phyloP scores from a whole-genome alignment of 306 rosid genomes.

The Trifolium pratense region DNA sequence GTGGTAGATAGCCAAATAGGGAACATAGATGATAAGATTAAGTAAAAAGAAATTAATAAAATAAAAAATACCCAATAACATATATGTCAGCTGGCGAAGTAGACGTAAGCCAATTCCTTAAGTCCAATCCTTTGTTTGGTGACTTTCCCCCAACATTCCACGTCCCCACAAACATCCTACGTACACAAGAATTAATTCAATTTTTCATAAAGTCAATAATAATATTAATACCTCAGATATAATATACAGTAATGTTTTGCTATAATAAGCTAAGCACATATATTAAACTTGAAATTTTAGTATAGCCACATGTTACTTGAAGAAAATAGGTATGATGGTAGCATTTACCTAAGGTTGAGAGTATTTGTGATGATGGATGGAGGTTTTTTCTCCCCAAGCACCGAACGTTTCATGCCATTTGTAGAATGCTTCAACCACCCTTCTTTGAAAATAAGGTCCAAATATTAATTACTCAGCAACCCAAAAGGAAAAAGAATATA shows the following conservation, averaged over 20 bases:
- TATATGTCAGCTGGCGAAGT: conserved; percentile 68
- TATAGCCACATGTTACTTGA: conserved; percentile 34
- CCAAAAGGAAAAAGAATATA: background rate
- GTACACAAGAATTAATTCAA: conserved; percentile 42
- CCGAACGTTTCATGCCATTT: conserved; percentile 27
- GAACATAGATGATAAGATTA: conserved; percentile 3
- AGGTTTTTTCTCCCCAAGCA: conserved; percentile 35
- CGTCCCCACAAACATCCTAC: conserved; percentile 89
- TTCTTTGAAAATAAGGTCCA: conserved; percentile 39
- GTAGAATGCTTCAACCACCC: conserved; percentile 55
- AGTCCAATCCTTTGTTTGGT: conserved; percentile 61
- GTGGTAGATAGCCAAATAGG: background rate
- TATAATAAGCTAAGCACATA: background rate
- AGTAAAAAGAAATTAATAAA: background rate
- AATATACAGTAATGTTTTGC: background rate
- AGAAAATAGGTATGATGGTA: conserved; percentile 25
- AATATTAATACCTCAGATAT: no score
- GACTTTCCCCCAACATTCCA: conserved; percentile 99
- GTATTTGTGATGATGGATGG: conserved; percentile 35
- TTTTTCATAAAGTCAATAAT: conserved; percentile 20
- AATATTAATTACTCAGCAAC: conserved; percentile 26
- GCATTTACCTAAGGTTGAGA: conserved; percentile 57
- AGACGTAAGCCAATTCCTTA: conserved; percentile 77
- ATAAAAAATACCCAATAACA: conserved; percentile 69
- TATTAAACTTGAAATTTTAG: background rate